Evolutionary conservation across 2,329 filamentous ascomycete species (phyloP).

Genomic region (Ophiosphaerella herpotricha): DNA sequence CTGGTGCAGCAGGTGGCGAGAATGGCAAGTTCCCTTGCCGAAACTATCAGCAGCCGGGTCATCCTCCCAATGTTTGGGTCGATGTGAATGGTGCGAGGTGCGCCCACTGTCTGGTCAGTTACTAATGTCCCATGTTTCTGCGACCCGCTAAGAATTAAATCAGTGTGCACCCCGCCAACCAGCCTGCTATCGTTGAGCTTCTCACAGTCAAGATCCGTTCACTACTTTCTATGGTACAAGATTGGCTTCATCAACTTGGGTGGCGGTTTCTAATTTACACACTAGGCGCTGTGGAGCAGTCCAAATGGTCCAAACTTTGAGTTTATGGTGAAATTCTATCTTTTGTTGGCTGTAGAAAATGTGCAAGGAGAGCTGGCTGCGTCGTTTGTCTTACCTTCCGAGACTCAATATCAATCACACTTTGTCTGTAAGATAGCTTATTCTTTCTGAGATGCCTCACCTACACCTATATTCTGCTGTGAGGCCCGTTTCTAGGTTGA

Average conservation of each 20-base stretch:
- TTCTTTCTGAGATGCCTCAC: too few relatives aligned
- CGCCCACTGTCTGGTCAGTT: slow-evolving; percentile 30
- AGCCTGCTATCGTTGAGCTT: neutral
- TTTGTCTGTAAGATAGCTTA: too few relatives aligned
- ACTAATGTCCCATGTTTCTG: slow-evolving; percentile 12
- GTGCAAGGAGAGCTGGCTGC: too few relatives aligned
- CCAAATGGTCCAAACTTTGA: neutral
- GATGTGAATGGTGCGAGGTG: slow-evolving; percentile 23
- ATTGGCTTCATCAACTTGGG: neutral
- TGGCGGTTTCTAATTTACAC: neutral
- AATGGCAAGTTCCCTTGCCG: slow-evolving; percentile 24
- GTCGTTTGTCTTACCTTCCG: too few relatives aligned
- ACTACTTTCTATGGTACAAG: neutral
- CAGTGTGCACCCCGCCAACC: slow-evolving; percentile 21
- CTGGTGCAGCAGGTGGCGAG: slow-evolving; percentile 31
- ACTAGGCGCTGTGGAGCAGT: neutral
- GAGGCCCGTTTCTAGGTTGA: too few relatives aligned
- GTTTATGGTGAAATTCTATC: too few relatives aligned
- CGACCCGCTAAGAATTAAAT: slow-evolving; percentile 19
- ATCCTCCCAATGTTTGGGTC: slow-evolving; percentile 22
- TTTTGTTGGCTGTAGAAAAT: too few relatives aligned
- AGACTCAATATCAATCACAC: too few relatives aligned
- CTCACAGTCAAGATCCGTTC: neutral
- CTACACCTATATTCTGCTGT: too few relatives aligned
- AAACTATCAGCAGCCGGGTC: slow-evolving; percentile 24